These are phyloP conservation scores for Penicillium griseofulvum DNA, from an alignment of 2,329 filamentous ascomycete species.

Conservation along the genomic window DNA sequence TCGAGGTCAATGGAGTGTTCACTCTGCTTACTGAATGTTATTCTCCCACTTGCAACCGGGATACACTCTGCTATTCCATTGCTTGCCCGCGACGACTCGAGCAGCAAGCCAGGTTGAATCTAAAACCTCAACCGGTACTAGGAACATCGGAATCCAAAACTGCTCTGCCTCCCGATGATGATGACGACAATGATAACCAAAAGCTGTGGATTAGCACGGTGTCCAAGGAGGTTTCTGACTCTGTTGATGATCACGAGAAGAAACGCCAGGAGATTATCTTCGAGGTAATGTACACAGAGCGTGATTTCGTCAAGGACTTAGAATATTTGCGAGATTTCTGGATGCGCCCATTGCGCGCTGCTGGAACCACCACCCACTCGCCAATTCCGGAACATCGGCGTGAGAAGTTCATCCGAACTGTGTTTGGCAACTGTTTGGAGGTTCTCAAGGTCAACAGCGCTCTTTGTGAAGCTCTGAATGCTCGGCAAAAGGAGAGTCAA, in stretches of 20 bases:
- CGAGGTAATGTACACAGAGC: conserved; percentile 96
- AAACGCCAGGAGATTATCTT: conserved; percentile 98
- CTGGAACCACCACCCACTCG: conserved; percentile 62
- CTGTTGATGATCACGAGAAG: conserved; percentile 85
- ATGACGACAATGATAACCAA: conserved; percentile 88
- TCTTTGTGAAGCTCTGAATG: conserved; percentile 83
- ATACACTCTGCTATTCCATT: conserved; percentile 96
- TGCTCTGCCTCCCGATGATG: conserved; percentile 64
- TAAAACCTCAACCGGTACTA: conserved; percentile 87
- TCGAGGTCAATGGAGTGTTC: conserved; percentile 91
- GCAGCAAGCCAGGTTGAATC: conserved; percentile 88
- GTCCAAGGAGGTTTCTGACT: conserved; percentile 88
- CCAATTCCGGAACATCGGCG: conserved; percentile 85
- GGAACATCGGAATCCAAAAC: conserved; percentile 70
- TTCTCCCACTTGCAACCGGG: conserved; percentile 92
- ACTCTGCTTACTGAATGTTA: conserved; percentile 96
- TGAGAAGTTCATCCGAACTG: conserved; percentile 87
- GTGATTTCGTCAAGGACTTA: conserved; percentile 97
- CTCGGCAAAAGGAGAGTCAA: conserved; percentile 83
- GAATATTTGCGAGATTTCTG: conserved; percentile 98
- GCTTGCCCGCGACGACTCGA: conserved; percentile 90
- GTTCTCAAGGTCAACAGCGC: conserved; percentile 88
- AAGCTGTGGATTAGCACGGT: conserved; percentile 99
- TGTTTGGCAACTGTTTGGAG: conserved; percentile 95
- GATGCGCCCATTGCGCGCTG: conserved; percentile 85